Evolutionary conservation across 2,329 filamentous ascomycete genomes (phyloP).

Genomic region (Phoma sp.): DNA sequence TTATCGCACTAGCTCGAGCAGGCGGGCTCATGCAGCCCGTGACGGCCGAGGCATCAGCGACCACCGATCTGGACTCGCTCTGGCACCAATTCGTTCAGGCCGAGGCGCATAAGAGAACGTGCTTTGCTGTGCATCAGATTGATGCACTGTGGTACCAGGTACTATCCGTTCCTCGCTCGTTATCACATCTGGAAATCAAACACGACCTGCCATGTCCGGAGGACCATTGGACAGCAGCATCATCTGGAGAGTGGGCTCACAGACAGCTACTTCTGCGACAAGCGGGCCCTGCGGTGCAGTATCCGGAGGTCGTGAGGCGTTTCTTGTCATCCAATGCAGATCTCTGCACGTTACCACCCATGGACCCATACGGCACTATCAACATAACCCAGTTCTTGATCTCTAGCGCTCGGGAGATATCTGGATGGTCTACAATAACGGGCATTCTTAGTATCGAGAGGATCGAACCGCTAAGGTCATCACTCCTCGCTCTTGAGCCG

Average conservation of each 20-base stretch:
- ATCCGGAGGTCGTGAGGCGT: constrained; percentile 23
- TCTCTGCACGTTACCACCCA: constrained; percentile 19
- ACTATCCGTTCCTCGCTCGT: constrained; percentile 28
- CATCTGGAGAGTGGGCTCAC: constrained; percentile 25
- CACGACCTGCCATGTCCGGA: constrained; percentile 29
- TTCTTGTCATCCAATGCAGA: constrained; percentile 22
- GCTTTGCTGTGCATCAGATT: constrained; percentile 30
- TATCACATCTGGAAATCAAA: constrained; percentile 35
- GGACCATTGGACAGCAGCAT: constrained; percentile 24
- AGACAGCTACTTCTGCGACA: constrained; percentile 18
- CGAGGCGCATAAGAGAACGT: constrained; percentile 24
- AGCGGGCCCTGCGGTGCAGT: constrained; percentile 15
- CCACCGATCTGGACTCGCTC: constrained; percentile 22
- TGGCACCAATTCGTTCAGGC: constrained; percentile 22
- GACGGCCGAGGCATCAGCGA: constrained; percentile 9
- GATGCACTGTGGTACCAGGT: constrained; percentile 33
- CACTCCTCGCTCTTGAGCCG: constrained; percentile 23
- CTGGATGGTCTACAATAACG: constrained; percentile 33
- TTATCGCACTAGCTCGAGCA: constrained; percentile 26
- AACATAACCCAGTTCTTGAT: constrained; percentile 32
- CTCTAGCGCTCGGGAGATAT: constrained; percentile 32
- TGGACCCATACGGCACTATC: constrained; percentile 31
- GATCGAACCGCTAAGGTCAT: constrained; percentile 23
- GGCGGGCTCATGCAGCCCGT: constrained; percentile 25
- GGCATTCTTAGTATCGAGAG: constrained; percentile 31